phyloP scores from a whole-genome alignment of 495 filamentous ascomycete genomes.

The Tuber aestivum region DNA sequence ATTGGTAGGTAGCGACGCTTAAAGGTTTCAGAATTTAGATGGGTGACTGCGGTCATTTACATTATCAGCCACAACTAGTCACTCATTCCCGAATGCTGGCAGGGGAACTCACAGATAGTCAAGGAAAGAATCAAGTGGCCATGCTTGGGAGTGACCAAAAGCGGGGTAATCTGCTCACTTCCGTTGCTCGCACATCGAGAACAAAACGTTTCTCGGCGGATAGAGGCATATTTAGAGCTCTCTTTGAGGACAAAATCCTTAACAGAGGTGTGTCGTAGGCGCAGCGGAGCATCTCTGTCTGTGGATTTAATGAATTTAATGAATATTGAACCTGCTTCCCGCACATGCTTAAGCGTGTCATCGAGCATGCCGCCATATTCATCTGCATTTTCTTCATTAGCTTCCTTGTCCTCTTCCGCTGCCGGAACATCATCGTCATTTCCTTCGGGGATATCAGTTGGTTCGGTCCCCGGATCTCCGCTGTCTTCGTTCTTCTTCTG shows the following conservation, averaged over 20 bases:
- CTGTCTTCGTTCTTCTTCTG: not conserved
- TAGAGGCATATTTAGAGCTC: not conserved
- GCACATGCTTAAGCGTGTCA: conserved; percentile 9
- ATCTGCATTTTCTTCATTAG: not conserved
- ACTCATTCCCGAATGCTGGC: not conserved
- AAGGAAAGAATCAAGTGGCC: conserved; percentile 14
- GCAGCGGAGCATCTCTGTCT: conserved; percentile 5
- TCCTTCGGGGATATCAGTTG: not conserved
- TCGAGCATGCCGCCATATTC: conserved; percentile 10
- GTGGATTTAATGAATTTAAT: conserved; percentile 16
- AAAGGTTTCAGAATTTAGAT: conserved; percentile 12
- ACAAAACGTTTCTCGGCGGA: conserved; percentile 5
- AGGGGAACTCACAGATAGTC: conserved; percentile 13
- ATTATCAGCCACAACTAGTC: not conserved
- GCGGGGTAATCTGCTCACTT: not conserved
- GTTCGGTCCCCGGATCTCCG: not conserved
- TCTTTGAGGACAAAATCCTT: conserved; percentile 20
- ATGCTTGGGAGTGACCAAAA: conserved; percentile 12
- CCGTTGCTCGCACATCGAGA: not conserved
- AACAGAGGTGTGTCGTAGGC: conserved; percentile 18
- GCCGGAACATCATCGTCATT: not conserved
- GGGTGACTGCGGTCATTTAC: not conserved
- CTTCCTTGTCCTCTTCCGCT: not conserved
- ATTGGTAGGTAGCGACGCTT: conserved; percentile 11
- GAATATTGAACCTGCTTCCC: conserved; percentile 20